Base-by-base conservation (phyloP, 768 basidiomycete genomes). In the Austroboletus eburneus region DNA sequence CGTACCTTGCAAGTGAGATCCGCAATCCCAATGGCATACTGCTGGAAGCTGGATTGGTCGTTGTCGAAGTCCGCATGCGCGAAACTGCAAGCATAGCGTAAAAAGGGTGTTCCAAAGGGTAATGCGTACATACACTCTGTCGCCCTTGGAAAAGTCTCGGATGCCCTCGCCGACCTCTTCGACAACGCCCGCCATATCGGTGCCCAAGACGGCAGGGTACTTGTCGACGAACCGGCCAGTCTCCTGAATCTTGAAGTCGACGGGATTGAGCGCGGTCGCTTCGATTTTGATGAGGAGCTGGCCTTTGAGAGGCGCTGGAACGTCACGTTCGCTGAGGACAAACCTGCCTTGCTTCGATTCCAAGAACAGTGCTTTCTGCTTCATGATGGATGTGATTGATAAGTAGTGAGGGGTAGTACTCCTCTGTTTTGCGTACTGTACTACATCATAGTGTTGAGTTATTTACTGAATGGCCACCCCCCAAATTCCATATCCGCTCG, bases 191-290 rank as follows among this genome's bases (percentile, higher is more conserved):
- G 72, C 67, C 20, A 63, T 57, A 29, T 72, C 71, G 9, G 44
- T 23, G 2, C 71, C 71, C 9, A 71, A 39, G 14, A 72, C 21
- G n/a, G 59, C 57, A 7, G 71, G 75, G 49, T 52, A 77, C 2
- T 54, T 44, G 5, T 69, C 54, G 16, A 69, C 45, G 36, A 69
- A 64, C 0, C 51, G 18, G 12, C 67, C 71, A 41, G 50, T 50
- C 39, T 57, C 46, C 37, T 66, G 68, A 21, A 72, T 54, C 54
- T 65, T 65, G 13, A 71, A 77, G 58, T 71, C 75, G 32, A 72
- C 49, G 9, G 78, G 79, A 54, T 79, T 78, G 9, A 80, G 65
- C 2, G 66, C 72, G 4, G 61, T 56, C 0, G 72, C 53, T 32
- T 67, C 52, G 39, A 75, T 45, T 49, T 71, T 68, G 45, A 78